Percentiles rank a stretch among this genome's conserved stretches.
Conservation (phyloP, 176 grass and related monocot species). For the Musa beccarii region DNA sequence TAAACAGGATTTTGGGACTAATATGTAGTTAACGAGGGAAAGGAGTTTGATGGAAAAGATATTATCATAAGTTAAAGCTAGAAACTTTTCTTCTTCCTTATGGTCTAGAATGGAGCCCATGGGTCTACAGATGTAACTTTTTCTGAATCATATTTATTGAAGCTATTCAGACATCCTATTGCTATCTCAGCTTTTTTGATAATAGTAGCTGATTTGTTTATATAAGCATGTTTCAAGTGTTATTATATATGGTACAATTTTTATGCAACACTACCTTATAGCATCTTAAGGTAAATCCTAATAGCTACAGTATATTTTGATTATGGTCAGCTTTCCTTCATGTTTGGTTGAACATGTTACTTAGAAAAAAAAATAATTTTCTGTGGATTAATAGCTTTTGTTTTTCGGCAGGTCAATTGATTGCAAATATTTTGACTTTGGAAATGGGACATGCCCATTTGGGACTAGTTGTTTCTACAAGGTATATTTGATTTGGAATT, state of each 20-base stretch:
- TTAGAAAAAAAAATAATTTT: background rate
- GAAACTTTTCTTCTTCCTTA: background rate
- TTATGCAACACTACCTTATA: no score
- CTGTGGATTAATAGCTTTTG: background rate
- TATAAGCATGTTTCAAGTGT: no score
- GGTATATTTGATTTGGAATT: slow-evolving; percentile 23
- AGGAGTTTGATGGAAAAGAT: background rate
- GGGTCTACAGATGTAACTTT: background rate
- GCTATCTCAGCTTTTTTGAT: no score
- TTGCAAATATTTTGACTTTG: slow-evolving; percentile 95
- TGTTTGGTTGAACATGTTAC: background rate
- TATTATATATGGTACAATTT: no score
- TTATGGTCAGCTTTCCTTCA: background rate
- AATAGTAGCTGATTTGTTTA: no score
- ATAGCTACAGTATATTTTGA: background rate
- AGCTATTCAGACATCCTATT: no score
- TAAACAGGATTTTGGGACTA: no score
- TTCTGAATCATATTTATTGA: no score
- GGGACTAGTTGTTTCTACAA: slow-evolving; percentile 83
- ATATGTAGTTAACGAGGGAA: no score
- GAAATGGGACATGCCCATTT: slow-evolving; percentile 73
- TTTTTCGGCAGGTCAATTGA: slow-evolving; percentile 54
- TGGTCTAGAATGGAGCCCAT: background rate
- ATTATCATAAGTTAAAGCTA: background rate
- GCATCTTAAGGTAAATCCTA: background rate